Evolutionary conservation across 1,284 basidiomycete species (phyloP), one percentile per base, ranked within the genome.

Genomic region (Pseudozyma thailandica): DNA sequence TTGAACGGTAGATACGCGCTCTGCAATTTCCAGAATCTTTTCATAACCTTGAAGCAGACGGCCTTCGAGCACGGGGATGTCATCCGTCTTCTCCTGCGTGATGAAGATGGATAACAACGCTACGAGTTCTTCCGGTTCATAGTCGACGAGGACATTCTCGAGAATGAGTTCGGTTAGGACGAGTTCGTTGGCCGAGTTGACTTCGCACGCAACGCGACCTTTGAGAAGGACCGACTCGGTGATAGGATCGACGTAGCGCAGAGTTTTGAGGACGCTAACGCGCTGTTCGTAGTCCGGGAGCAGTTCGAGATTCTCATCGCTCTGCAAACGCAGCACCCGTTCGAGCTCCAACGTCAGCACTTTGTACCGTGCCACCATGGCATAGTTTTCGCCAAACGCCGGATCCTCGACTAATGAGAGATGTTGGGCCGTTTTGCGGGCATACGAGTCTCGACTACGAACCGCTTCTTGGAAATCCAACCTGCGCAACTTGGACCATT

Each of bases 171-270:
- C 96, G 1, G 96, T 98, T 41, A 98, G 86, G 35, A 98, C 89
- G 25, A 99, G 62, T 63, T 82, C 80, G 75, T 94, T 94, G 4
- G 91, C 93, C 6, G 94, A 97, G 83, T 98, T 98, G 83, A 99
- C 97, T 86, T 98, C 96, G 86, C 96, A 98, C 20, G 96, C 96
- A 10, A 98, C 96, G 44, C 96, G 89, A 12, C 96, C 96, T 82
- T 99, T 99, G 61, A 98, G 87, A 23, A 94, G 87, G 1, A 99
- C 94, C 0, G 94, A 98, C 28, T 81, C 78, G n/a, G 92, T 90
- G 74, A 95, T 92, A 45, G 80, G 77, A 28, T 82, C 80, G 45
- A 82, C 56, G 59, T 81, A 82, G 16, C 78, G 75, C 23, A 99
- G 87, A 51, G 92, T 91, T 80, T 95, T 91, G 44, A 99, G 87